phyloP scores from a whole-genome alignment of 2,329 filamentous ascomycete species.

The Aspergillus nomiae region DNA sequence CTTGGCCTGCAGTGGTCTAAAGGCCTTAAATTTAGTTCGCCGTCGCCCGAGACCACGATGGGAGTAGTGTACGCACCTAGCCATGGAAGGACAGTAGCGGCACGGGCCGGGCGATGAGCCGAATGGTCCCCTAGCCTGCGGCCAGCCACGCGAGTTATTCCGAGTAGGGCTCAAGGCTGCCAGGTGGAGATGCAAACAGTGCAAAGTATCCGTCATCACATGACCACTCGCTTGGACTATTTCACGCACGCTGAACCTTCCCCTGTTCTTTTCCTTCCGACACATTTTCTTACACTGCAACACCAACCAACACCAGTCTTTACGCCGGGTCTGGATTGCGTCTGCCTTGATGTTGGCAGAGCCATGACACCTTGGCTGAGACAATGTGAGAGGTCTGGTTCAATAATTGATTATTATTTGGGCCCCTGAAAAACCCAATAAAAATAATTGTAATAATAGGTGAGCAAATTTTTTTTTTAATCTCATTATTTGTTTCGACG shows the following conservation, averaged over 20 bases:
- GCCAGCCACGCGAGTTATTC: background rate
- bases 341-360: constrained; percentile 17
- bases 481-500: background rate
- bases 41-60: background rate
- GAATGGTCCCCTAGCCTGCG: background rate
- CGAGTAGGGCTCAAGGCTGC: constrained; percentile 1
- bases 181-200: constrained; percentile 10
- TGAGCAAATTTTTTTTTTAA: constrained; percentile 18
- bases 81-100: constrained; percentile 7
- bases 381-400: background rate
- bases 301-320: background rate
- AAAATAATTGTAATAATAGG: constrained; percentile 10
- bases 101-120: constrained; percentile 13
- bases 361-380: background rate
- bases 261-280: constrained; percentile 9
- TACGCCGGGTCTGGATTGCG: background rate
- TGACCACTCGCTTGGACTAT: constrained; percentile 13
- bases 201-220: constrained; percentile 11
- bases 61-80: background rate
- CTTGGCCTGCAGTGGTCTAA: background rate
- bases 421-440: constrained; percentile 1
- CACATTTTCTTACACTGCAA: constrained; percentile 1
- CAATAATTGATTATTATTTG: constrained; percentile 2
- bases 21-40: constrained; percentile 1
- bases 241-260: constrained; percentile 11